These are phyloP conservation scores for Diplodia seriata DNA, from an alignment of 2,329 filamentous ascomycete genomes.

Conservation along the genomic window DNA sequence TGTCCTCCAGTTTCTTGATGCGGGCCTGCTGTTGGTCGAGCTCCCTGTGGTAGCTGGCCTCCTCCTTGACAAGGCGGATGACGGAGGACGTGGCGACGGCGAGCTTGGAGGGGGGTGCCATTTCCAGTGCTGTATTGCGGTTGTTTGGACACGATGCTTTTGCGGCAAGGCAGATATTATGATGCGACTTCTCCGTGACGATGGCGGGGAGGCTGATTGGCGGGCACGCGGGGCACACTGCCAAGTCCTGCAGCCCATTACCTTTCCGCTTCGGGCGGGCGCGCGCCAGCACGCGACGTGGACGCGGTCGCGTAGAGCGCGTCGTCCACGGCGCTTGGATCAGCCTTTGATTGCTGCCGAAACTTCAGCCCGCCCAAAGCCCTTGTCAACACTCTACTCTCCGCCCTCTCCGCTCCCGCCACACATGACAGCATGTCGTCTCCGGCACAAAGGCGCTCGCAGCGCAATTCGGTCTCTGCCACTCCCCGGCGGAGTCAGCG, in stretches of 20 bases:
- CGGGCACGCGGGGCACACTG: slow-evolving; percentile 1
- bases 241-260: slow-evolving; percentile 19
- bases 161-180: background rate
- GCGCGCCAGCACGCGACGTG: slow-evolving; percentile 35
- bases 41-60: slow-evolving; percentile 88
- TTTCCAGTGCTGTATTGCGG: slow-evolving; percentile 48
- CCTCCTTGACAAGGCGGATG: slow-evolving; percentile 87
- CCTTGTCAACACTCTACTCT: slow-evolving; percentile 16
- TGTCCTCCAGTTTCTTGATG: slow-evolving; percentile 70
- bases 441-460: slow-evolving; percentile 62
- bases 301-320: slow-evolving; percentile 36
- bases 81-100: slow-evolving; percentile 81
- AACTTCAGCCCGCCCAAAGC: slow-evolving; percentile 15
- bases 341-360: slow-evolving; percentile 23
- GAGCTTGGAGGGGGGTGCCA: slow-evolving; percentile 80
- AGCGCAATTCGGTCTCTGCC: slow-evolving; percentile 61
- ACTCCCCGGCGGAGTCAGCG: slow-evolving; percentile 62
- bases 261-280: background rate
- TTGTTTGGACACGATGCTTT: background rate
- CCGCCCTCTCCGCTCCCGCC: background rate
- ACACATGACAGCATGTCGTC: slow-evolving; percentile 64
- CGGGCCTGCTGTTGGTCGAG: slow-evolving; percentile 75
- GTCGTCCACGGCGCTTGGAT: slow-evolving; percentile 24
- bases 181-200: slow-evolving; percentile 19
- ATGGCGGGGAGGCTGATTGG: slow-evolving; percentile 25